Base-by-base conservation (phyloP, 345 rosid species). In the Schrenkiella parvula region DNA sequence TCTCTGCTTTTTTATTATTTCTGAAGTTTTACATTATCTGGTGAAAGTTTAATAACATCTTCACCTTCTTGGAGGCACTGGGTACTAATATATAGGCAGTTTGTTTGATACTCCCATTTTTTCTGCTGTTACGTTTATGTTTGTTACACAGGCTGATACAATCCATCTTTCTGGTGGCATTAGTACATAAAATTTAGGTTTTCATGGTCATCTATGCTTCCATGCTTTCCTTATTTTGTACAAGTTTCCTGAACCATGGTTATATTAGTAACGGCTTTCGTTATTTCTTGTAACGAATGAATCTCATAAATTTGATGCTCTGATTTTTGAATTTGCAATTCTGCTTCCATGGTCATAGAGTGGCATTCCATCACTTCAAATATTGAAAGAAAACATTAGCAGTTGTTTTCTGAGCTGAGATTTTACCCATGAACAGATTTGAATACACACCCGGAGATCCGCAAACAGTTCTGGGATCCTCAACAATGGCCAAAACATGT, bases 401-500 rank as follows among this genome's bases (percentile, higher is more conserved):
- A 29, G 32, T 51, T 17, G 53, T 35, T 41, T 8, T 13, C 29
- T 59, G 3, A 48, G 48, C 22, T 60, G 31, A 68, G 25, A 26
- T 18, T 51, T 75, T 47, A 47, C 21, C 37, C 74, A 38, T 82
- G 72, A 52, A 66, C 85, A 91, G 97, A 91, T 84, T 48, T 86
- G 43, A 85, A 82, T 76, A 82, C 82, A 71, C 99, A 95, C 78
- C 92, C 93, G 13, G 72, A 88, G 73, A 76, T 92, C 65, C 82
- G 77, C 23, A 80, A 84, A 66, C 83, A 83, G 39, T 95, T 90
- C 73, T 92, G 99, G 99, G 88, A 87, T 79, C 74, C 89, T 75
- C 72, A 95, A 64, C 87, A 75, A 68, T 92, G 99, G 98, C 98
- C 99, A 38, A 95, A 95, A 72, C 96, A 90, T 61, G 84, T 95